Percentiles rank a stretch among this genome's conserved stretches.
These are phyloP conservation scores for Biscutella laevigata DNA, from an alignment of 441 rosid species.

Conservation along the genomic window DNA sequence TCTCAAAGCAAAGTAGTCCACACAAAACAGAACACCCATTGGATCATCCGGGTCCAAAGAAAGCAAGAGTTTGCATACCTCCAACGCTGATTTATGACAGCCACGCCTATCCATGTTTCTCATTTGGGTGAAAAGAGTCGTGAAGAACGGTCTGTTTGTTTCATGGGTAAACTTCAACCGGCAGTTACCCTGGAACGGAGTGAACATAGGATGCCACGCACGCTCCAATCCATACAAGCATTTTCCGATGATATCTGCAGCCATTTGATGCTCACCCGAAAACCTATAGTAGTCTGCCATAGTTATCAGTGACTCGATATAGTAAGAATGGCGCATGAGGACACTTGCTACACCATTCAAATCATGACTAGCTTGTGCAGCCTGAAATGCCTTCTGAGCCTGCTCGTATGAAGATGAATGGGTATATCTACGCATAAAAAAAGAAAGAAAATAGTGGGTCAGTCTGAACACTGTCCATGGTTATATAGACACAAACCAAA, in stretches of 20 bases:
- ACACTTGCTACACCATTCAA: slow-evolving; percentile 70
- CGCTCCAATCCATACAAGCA: slow-evolving; percentile 81
- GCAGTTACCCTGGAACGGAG: slow-evolving; percentile 66
- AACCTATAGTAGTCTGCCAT: slow-evolving; percentile 87
- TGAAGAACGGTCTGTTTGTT: slow-evolving; percentile 68
- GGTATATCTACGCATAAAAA: slow-evolving; percentile 12
- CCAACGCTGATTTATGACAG: slow-evolving; percentile 81
- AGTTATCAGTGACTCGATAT: slow-evolving; percentile 76
- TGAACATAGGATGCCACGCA: slow-evolving; percentile 82
- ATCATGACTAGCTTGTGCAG: slow-evolving; percentile 80
- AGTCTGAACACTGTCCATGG: not conserved
- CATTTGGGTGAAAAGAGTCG: slow-evolving; percentile 73
- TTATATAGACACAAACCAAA: not conserved
- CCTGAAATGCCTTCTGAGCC: slow-evolving; percentile 69
- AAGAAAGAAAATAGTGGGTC: no score
- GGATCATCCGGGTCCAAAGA: slow-evolving; percentile 74
- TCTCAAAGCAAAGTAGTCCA: slow-evolving; percentile 81
- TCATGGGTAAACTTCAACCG: slow-evolving; percentile 67
- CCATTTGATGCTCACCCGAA: slow-evolving; percentile 72
- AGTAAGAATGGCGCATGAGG: slow-evolving; percentile 59
- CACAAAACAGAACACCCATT: slow-evolving; percentile 76
- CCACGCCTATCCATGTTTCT: slow-evolving; percentile 83
- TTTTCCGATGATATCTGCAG: slow-evolving; percentile 74
- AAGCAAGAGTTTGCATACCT: slow-evolving; percentile 81
- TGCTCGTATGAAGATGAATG: slow-evolving; percentile 56